Evolutionary conservation across 176 grass and related monocot species (phyloP).

Genomic region (Hsuehochloa calcarea): DNA sequence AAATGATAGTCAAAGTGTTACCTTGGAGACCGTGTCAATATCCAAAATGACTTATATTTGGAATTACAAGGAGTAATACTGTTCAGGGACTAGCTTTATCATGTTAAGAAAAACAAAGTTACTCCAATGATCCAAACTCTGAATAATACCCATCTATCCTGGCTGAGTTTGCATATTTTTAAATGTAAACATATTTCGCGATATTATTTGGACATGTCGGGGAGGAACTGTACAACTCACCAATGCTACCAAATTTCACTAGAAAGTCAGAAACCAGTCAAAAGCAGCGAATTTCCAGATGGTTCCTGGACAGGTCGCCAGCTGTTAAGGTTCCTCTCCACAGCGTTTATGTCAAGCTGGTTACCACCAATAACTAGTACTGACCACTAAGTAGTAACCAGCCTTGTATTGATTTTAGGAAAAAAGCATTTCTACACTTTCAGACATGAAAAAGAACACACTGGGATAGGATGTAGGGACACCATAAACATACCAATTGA

Average conservation of each 20-base stretch:
- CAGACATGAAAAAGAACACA: slow-evolving; percentile 24
- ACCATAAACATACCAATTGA: not conserved
- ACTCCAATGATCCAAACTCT: not conserved
- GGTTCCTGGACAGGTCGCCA: not conserved
- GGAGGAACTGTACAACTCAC: not conserved
- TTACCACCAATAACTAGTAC: slow-evolving; percentile 9
- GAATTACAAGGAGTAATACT: no score
- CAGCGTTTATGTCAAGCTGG: not conserved
- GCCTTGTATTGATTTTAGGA: not conserved
- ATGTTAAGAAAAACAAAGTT: not conserved
- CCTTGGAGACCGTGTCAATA: no score
- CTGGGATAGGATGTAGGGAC: not conserved
- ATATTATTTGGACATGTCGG: not conserved
- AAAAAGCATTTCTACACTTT: slow-evolving; percentile 12
- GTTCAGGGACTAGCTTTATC: not conserved
- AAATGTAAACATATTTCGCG: not conserved
- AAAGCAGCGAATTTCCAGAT: slow-evolving; percentile 4
- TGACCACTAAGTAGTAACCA: not conserved
- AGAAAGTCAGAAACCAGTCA: slow-evolving; percentile 13
- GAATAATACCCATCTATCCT: not conserved
- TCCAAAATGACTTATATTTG: no score
- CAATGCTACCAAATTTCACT: slow-evolving; percentile 17
- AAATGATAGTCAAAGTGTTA: no score
- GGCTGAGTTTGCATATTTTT: not conserved
- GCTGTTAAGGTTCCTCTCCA: slow-evolving; percentile 25